phyloP scores from a whole-genome alignment of 2,329 filamentous ascomycete species.

The Coniochaeta hoffmannii region DNA sequence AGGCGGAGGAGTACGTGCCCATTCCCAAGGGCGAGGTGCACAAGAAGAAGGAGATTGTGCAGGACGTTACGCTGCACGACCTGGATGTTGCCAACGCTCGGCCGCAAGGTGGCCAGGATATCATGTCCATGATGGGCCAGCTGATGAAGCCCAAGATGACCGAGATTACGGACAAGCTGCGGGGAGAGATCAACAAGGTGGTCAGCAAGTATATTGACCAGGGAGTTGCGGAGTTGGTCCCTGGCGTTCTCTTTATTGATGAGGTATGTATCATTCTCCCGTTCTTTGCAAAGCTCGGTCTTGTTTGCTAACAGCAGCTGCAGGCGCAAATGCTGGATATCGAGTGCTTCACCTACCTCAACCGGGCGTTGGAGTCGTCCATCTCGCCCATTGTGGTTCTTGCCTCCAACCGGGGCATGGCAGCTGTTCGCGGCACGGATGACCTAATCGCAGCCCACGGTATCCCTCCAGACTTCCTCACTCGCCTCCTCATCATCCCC shows the following conservation, averaged over 20 bases:
- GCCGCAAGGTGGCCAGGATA: conserved; percentile 95
- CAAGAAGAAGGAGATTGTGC: conserved; percentile 99
- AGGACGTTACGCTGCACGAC: conserved; percentile 96
- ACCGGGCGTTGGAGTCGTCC: conserved; percentile 89
- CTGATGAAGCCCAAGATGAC: conserved; percentile 99
- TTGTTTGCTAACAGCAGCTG: conserved; percentile 7
- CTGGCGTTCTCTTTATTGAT: conserved; percentile 96
- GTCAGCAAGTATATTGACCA: conserved; percentile 99
- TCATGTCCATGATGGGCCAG: conserved; percentile 99
- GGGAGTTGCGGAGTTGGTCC: conserved; percentile 95
- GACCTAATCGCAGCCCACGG: conserved; percentile 83
- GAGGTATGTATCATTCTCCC: conserved; percentile 52
- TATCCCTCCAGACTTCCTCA: conserved; percentile 87
- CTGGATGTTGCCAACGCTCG: conserved; percentile 92
- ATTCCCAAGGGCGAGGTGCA: conserved; percentile 98
- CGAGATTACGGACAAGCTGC: conserved; percentile 96
- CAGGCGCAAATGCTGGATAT: conserved; percentile 99
- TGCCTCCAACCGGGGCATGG: conserved; percentile 92
- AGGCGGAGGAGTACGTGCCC: conserved; percentile 97
- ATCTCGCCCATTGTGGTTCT: conserved; percentile 97
- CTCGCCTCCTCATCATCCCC: conserved; percentile 90
- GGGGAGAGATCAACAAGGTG: conserved; percentile 96
- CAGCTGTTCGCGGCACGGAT: conserved; percentile 81
- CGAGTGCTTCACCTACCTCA: conserved; percentile 98
- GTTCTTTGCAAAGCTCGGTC: neutral